phyloP scores from a whole-genome alignment of 139 green algal species.

The Marvania coccoides region DNA sequence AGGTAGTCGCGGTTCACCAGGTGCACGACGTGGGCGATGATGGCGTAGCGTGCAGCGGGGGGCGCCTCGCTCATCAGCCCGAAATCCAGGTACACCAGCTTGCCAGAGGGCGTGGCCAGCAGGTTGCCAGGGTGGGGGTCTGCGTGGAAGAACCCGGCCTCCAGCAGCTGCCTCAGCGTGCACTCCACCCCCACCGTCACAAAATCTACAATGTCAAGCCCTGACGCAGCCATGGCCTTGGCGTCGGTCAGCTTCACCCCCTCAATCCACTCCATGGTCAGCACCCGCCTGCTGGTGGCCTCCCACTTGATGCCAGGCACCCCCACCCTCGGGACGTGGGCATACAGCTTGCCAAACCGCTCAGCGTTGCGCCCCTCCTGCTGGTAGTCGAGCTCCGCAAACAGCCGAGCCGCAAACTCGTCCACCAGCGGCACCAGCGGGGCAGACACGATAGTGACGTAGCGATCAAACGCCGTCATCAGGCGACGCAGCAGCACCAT shows the following conservation, averaged over 20 bases:
- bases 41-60: conserved; percentile 44
- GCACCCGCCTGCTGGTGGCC: conserved; percentile 50
- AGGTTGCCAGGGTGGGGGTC: conserved; percentile 85
- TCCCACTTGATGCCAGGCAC: conserved; percentile 73
- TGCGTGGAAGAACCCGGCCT: conserved; percentile 79
- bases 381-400: conserved; percentile 94
- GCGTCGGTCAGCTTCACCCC: conserved; percentile 89
- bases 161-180: conserved; percentile 83
- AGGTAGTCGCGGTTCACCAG: conserved; percentile 83
- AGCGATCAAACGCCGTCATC: conserved; percentile 61
- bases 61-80: conserved; percentile 95
- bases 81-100: conserved; percentile 87
- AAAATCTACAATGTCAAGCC: conserved; percentile 85
- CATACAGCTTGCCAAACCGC: conserved; percentile 74
- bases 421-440: conserved; percentile 88
- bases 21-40: conserved; percentile 96
- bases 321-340: conserved; percentile 55
- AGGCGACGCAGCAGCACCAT: conserved; percentile 79
- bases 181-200: conserved; percentile 93
- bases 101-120: conserved; percentile 72
- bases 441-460: conserved; percentile 53
- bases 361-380: conserved; percentile 83
- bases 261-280: conserved; percentile 98
- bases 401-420: conserved; percentile 89
- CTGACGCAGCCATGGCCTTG: conserved; percentile 45